Conservation (phyloP, 73 alveolate species). For the Tetrahymena elliotti region DNA sequence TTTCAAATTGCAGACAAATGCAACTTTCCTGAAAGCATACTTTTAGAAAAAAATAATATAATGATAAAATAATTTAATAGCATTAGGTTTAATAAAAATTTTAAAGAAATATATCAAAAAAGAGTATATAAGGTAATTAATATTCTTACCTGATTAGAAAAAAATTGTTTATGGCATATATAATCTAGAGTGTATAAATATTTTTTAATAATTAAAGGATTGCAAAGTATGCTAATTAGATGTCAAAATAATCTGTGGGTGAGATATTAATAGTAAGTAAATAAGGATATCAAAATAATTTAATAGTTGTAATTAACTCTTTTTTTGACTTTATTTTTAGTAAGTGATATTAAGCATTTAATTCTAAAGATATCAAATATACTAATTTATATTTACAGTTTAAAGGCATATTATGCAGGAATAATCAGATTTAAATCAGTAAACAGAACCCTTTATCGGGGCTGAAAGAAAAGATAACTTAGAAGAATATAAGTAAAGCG, state of each 20-base stretch:
- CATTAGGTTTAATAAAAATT: too few species aligned
- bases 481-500: background rate
- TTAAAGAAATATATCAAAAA: too few species aligned
- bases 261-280: background rate
- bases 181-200: background rate
- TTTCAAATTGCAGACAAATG: too few species aligned
- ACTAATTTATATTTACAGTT: background rate
- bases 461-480: background rate
- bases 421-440: background rate
- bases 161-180: too few species aligned
- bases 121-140: too few species aligned
- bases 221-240: background rate
- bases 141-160: background rate
- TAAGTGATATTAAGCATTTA: background rate
- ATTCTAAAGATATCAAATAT: too few species aligned
- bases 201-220: too few species aligned
- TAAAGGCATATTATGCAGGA: background rate
- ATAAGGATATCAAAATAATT: background rate
- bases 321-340: background rate
- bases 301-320: background rate
- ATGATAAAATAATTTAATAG: too few species aligned
- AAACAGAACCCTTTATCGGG: background rate
- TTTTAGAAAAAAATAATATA: too few species aligned
- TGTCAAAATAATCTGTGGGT: background rate
- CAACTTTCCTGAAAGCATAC: too few species aligned